A percentile compares a stretch with the other conserved stretches of the same genome.
These are phyloP conservation scores for Phellinidium pouzarii DNA, from an alignment of 1,284 basidiomycete genomes.

Conservation along the genomic window DNA sequence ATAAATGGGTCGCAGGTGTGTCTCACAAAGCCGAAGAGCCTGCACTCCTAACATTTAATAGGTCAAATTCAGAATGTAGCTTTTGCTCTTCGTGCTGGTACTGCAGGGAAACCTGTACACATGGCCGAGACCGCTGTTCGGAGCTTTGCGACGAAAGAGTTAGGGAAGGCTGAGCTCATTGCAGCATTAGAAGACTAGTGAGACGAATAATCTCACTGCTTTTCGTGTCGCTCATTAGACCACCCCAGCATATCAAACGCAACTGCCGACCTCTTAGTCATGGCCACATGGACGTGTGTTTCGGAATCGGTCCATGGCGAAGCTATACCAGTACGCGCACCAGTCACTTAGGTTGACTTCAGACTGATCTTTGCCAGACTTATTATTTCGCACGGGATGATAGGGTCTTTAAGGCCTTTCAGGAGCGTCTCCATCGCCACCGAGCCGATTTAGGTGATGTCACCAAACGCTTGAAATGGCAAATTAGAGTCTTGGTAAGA, in stretches of 20 bases:
- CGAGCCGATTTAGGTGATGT: slow-evolving; percentile 43
- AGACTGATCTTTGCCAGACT: slow-evolving; percentile 36
- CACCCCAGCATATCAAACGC: slow-evolving; percentile 66
- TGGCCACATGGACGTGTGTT: slow-evolving; percentile 64
- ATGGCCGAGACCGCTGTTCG: slow-evolving; percentile 60
- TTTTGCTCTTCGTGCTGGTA: slow-evolving; percentile 54
- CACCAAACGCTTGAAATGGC: slow-evolving; percentile 60
- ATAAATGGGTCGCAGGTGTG: slow-evolving; percentile 69
- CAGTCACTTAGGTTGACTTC: slow-evolving; percentile 9
- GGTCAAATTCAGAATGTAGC: slow-evolving; percentile 53
- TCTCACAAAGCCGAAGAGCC: no score
- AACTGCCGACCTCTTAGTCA: slow-evolving; percentile 65
- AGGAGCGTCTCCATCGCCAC: slow-evolving; percentile 50
- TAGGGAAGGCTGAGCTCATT: slow-evolving; percentile 69
- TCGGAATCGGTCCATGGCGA: slow-evolving; percentile 47
- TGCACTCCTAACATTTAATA: no score
- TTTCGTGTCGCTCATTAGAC: slow-evolving; percentile 4
- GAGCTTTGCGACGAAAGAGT: slow-evolving; percentile 68
- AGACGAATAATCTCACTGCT: slow-evolving; percentile 24
- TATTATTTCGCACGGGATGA: slow-evolving; percentile 80
- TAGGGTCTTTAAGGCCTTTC: slow-evolving; percentile 66
- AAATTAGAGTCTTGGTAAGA: slow-evolving; percentile 52
- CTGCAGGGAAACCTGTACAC: slow-evolving; percentile 59
- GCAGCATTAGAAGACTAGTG: slow-evolving; percentile 80
- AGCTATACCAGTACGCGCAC: slow-evolving; percentile 52